phyloP scores from a whole-genome alignment of 306 rosid species.

The Lathyrus oleraceus region DNA sequence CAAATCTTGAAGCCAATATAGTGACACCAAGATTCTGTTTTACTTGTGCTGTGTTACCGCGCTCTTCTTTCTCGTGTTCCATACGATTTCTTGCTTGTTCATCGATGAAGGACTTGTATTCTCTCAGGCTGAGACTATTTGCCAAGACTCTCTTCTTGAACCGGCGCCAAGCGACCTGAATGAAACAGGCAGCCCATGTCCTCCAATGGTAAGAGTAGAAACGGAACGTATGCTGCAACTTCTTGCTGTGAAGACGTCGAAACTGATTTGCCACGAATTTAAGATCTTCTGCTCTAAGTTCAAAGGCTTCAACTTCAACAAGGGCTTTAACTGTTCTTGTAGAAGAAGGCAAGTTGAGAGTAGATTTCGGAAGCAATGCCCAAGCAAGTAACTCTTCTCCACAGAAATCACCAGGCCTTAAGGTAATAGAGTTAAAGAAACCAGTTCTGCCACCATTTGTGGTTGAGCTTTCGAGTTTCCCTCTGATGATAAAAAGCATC shows the following conservation, averaged over 20 bases:
- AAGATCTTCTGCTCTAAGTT: constrained; percentile 87
- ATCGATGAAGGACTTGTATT: constrained; percentile 44
- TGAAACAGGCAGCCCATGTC: constrained; percentile 94
- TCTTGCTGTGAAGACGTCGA: constrained; percentile 85
- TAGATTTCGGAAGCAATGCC: constrained; percentile 90
- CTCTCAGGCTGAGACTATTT: constrained; percentile 57
- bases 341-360: constrained; percentile 80
- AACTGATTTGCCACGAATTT: constrained; percentile 92
- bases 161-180: constrained; percentile 86
- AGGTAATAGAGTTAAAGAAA: constrained; percentile 78
- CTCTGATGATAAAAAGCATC: constrained; percentile 89
- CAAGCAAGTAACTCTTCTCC: constrained; percentile 94
- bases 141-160: constrained; percentile 61
- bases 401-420: constrained; percentile 87
- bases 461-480: constrained; percentile 88
- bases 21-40: constrained; percentile 69
- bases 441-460: constrained; percentile 90
- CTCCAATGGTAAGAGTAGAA: constrained; percentile 96
- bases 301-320: constrained; percentile 89
- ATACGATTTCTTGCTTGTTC: constrained; percentile 38
- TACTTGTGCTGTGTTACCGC: constrained; percentile 39
- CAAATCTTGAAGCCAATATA: constrained; percentile 77
- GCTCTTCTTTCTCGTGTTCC: constrained; percentile 31
- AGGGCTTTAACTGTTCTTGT: constrained; percentile 87
- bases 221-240: constrained; percentile 86